Percentiles rank a stretch among this genome's conserved stretches.
phyloP scores from a whole-genome alignment of 768 basidiomycete species.

The Boletus subparvulus region DNA sequence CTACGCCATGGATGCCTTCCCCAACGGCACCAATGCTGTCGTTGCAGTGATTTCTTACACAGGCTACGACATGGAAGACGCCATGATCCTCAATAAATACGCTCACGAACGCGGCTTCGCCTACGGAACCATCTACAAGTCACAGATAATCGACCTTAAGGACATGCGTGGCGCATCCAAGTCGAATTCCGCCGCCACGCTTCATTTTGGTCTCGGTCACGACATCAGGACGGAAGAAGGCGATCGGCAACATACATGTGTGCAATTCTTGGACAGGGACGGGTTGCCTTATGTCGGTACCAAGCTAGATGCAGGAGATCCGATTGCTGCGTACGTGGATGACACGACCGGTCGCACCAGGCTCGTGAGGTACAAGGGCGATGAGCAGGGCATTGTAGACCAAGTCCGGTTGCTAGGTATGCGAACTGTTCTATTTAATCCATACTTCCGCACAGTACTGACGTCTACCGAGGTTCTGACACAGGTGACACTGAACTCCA shows the following conservation, averaged over 20 bases:
- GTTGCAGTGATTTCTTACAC: conserved; percentile 99
- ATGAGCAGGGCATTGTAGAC: conserved; percentile 87
- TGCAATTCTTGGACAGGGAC: conserved; percentile 69
- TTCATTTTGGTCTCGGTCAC: conserved; percentile 88
- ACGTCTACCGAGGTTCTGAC: conserved; percentile 64
- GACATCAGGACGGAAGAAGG: conserved; percentile 65
- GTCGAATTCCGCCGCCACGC: conserved; percentile 51
- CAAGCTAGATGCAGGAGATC: conserved; percentile 68
- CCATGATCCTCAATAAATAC: conserved; percentile 99
- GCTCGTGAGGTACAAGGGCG: conserved; percentile 94
- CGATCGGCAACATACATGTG: conserved; percentile 41
- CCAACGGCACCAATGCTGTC: conserved; percentile 96
- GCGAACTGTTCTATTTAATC: conserved; percentile 14
- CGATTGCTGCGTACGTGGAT: conserved; percentile 84
- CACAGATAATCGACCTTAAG: conserved; percentile 86
- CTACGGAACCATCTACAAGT: conserved; percentile 96
- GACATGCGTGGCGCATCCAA: conserved; percentile 70
- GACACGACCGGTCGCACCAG: conserved; percentile 80
- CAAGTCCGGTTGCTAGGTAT: conserved; percentile 87
- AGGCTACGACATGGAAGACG: conserved; percentile 99
- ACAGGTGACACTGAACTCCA: conserved; percentile 84
- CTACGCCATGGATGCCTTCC: conserved; percentile 98
- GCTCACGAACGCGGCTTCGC: conserved; percentile 97
- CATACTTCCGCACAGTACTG: neutral
- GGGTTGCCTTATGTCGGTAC: conserved; percentile 82